These are phyloP conservation scores for Monosporascus sp. DNA, from an alignment of 2,329 filamentous ascomycete species.

Conservation along the genomic window DNA sequence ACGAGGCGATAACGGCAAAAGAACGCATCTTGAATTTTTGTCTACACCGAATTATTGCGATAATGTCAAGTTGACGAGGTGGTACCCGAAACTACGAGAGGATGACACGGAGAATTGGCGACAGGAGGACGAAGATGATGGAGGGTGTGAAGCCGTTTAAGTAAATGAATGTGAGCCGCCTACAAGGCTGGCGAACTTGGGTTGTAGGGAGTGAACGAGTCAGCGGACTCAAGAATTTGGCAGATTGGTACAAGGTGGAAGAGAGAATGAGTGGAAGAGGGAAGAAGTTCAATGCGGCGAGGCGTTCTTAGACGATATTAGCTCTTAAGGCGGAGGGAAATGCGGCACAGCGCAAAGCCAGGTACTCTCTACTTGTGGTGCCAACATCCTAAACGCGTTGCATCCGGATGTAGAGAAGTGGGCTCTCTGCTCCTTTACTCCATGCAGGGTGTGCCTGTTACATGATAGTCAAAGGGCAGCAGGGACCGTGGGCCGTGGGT, in stretches of 20 bases:
- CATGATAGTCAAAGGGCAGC: no score
- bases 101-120: not conserved
- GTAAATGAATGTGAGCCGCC: slow-evolving; percentile 13
- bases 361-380: not conserved
- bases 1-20: slow-evolving; percentile 39
- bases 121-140: slow-evolving; percentile 1
- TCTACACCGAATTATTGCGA: slow-evolving; percentile 4
- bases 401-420: no score
- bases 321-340: not conserved
- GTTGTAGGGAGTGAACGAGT: not conserved
- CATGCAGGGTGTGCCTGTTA: no score
- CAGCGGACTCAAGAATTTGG: no score
- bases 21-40: slow-evolving; percentile 47
- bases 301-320: not conserved
- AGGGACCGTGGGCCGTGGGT: no score
- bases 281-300: not conserved
- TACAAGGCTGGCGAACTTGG: slow-evolving; percentile 10
- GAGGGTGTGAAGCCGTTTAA: slow-evolving; percentile 4
- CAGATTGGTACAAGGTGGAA: not conserved
- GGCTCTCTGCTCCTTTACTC: no score
- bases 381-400: no score
- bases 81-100: not conserved
- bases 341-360: not conserved
- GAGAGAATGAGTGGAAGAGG: not conserved
- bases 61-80: not conserved